Evolutionary conservation across 2,329 filamentous ascomycete species (phyloP).

Genomic region (Diaporthe velutina): DNA sequence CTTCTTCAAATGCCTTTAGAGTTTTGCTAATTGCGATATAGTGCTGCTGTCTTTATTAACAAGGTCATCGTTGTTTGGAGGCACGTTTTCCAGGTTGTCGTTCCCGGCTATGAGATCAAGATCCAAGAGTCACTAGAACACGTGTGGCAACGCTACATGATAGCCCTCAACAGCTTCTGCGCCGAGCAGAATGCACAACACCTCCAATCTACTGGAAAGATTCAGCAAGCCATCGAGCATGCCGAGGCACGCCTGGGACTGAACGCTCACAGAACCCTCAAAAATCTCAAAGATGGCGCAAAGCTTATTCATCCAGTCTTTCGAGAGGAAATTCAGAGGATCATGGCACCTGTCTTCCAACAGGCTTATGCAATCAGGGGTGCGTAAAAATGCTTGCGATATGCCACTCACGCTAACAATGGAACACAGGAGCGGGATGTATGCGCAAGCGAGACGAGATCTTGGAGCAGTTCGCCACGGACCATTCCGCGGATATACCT

Average conservation of each 20-base stretch:
- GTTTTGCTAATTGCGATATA: not conserved
- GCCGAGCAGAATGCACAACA: not conserved
- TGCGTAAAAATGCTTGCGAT: not conserved
- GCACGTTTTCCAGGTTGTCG: not conserved
- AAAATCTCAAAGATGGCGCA: not conserved
- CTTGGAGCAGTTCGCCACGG: not conserved
- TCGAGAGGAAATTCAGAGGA: not conserved
- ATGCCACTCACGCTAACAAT: not conserved
- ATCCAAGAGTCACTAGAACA: not conserved
- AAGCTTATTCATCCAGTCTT: not conserved
- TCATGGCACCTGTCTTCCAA: not conserved
- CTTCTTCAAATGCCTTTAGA: too few species aligned
- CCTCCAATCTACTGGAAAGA: not conserved
- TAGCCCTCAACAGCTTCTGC: not conserved
- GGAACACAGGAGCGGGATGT: not conserved
- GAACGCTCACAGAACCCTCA: not conserved
- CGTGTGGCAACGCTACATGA: not conserved
- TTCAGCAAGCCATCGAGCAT: not conserved
- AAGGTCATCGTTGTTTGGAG: not conserved
- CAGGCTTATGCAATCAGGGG: not conserved
- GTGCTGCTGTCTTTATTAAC: not conserved
- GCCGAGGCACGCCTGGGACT: not conserved
- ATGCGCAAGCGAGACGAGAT: not conserved
- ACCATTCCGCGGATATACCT: not conserved
- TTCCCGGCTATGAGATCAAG: not conserved